Evolutionary conservation across 208 protist species (phyloP).

Genomic region (Leishmania guyanensis): DNA sequence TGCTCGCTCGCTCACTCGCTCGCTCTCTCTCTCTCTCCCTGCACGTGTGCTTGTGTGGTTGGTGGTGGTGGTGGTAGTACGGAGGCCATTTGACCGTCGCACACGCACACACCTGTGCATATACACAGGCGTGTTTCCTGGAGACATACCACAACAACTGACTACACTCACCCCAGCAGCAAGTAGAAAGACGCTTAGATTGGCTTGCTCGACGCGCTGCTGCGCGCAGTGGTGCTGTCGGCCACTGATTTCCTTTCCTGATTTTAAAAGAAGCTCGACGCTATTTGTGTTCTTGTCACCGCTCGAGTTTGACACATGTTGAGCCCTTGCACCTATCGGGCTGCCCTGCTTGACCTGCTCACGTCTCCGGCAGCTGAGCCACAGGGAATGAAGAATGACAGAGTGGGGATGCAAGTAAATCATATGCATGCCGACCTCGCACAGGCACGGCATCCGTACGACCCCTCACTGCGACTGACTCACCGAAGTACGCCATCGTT

Average conservation of each 20-base stretch:
- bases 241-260: background rate
- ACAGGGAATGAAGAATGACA: background rate
- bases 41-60: background rate
- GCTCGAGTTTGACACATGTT: conserved; percentile 9
- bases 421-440: background rate
- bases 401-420: background rate
- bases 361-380: conserved; percentile 13
- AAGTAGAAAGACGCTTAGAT: background rate
- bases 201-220: background rate
- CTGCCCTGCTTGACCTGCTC: conserved; percentile 50
- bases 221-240: background rate
- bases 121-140: background rate
- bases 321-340: conserved; percentile 37
- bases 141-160: background rate
- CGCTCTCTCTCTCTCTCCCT: background rate
- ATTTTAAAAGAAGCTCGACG: background rate
- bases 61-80: background rate
- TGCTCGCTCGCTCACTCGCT: background rate
- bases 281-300: background rate
- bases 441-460: background rate
- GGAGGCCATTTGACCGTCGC: background rate
- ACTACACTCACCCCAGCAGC: background rate
- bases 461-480: conserved; percentile 1
- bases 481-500: background rate
- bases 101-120: background rate